Percentiles rank a stretch among this genome's conserved stretches.
phyloP scores from a whole-genome alignment of 768 basidiomycete species.

The Boletus eberwhitei region DNA sequence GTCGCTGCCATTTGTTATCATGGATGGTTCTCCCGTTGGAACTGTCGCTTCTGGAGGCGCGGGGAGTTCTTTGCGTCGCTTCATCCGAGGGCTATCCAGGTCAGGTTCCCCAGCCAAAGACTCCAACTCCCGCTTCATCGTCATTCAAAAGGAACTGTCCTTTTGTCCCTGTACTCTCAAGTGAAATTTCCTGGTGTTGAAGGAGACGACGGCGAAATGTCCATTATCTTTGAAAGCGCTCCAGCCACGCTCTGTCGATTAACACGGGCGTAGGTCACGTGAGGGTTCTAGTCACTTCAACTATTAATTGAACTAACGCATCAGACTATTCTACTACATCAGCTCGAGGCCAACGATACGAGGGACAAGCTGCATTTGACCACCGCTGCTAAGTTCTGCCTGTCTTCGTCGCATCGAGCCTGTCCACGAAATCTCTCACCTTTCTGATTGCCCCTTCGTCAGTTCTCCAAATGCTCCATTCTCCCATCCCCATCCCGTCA shows the following conservation, averaged over 20 bases:
- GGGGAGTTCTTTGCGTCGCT: conserved; percentile 47
- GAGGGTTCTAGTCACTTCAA: conserved; percentile 6
- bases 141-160: conserved; percentile 23
- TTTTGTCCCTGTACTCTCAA: conserved; percentile 22
- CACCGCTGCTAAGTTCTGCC: background rate
- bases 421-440: conserved; percentile 49
- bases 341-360: background rate
- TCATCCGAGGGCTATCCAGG: conserved; percentile 46
- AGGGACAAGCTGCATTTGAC: background rate
- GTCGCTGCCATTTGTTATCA: conserved; percentile 30
- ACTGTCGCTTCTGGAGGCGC: conserved; percentile 41
- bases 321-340: too few relatives aligned
- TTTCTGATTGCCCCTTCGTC: conserved; percentile 47
- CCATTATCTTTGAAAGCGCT: conserved; percentile 33
- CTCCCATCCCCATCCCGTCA: conserved; percentile 69
- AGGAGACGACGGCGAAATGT: conserved; percentile 27
- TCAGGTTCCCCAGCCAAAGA: conserved; percentile 37
- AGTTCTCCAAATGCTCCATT: conserved; percentile 72
- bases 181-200: conserved; percentile 25
- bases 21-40: conserved; percentile 28
- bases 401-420: background rate
- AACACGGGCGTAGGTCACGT: conserved; percentile 27
- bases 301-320: too few relatives aligned
- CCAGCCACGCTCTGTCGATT: conserved; percentile 20
- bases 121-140: conserved; percentile 54